Evolutionary conservation across 2,329 filamentous ascomycete genomes (phyloP).

Genomic region (Diaporthe batatas): DNA sequence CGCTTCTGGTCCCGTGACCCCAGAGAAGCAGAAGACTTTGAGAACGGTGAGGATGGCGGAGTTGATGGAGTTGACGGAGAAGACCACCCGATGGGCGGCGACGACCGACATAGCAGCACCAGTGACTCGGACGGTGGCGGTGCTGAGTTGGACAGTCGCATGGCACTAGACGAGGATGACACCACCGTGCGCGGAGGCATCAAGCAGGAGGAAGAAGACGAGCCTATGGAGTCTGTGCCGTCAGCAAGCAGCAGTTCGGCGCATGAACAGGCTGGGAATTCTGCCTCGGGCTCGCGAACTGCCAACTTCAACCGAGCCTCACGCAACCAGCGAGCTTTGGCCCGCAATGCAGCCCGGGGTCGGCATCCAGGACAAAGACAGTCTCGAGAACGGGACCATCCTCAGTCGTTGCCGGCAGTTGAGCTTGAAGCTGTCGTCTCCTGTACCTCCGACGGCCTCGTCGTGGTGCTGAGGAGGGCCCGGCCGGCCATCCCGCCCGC

Average conservation of each 20-base stretch:
- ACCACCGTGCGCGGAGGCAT: conserved; percentile 50
- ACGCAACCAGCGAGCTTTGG: conserved; percentile 6
- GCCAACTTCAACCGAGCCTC: conserved; percentile 15
- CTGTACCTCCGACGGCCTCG: conserved; percentile 88
- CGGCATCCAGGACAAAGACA: conserved; percentile 18
- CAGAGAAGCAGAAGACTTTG: conserved; percentile 65
- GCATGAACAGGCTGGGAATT: conserved; percentile 14
- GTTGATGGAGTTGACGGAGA: conserved; percentile 51
- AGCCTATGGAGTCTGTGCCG: conserved; percentile 35
- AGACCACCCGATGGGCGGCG: conserved; percentile 55
- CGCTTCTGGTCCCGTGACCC: conserved; percentile 88
- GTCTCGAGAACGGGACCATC: conserved; percentile 39
- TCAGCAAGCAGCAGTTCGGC: conserved; percentile 37
- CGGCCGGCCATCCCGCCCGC: conserved; percentile 75
- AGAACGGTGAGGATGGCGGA: conserved; percentile 51
- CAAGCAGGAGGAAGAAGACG: conserved; percentile 50
- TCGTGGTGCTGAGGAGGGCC: conserved; percentile 83
- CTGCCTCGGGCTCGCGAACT: conserved; percentile 46
- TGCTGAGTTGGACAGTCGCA: conserved; percentile 57
- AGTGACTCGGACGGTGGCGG: conserved; percentile 61
- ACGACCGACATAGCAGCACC: conserved; percentile 48
- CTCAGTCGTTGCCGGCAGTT: conserved; percentile 60
- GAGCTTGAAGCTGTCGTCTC: conserved; percentile 93
- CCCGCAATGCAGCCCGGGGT: conserved; percentile 4
- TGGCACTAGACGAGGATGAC: conserved; percentile 57